Base-by-base conservation (phyloP, 106 monocot genomes). In the Allium cepa region DNA sequence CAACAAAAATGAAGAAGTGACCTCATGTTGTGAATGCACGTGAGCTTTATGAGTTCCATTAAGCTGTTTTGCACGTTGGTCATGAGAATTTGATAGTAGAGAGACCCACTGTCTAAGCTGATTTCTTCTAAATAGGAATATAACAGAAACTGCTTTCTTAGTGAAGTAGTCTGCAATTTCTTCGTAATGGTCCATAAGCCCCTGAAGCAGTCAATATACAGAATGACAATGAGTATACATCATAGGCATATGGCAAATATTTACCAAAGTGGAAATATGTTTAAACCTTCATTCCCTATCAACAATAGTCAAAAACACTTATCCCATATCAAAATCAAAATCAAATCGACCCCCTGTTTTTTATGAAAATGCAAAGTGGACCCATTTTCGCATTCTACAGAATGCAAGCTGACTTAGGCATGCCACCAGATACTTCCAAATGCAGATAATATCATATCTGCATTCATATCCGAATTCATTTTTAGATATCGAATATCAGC, bases 21-120 rank as follows among this genome's bases (percentile, higher is more conserved):
- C 87, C 83, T 88, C 87, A 28, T 77, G 53, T 49, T 73, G 73
- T 8, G 87, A 83, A 64, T 83, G 80, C 15, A 88, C 87, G 73
- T 88, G 87, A 67, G 87, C 83, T 74, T 73, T 80, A 67, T 88
- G 87, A 8, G 78, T 88, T 11, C 87, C 87, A 64, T 88, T 88
- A 18, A 83, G 50, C 53, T 72, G 83, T 70, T 72, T 83, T 11
- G 52, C 28, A n/a, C 53, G 56, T 49, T 68, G 78, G 69, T 87
- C 87, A 56, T 87, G 71, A 58, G 71, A 10, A 72, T 87, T 87
- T 70, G 87, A 77, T 8, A 80, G 60, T 22, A 83, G 46, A 8
- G 87, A 88, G 58, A 88, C 57, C 80, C 83, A 49, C 22, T 78
- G 71, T 10, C 75, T 64, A 27, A 87, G 59, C 71, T 78, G 63